phyloP scores from a whole-genome alignment of 179 eudicot species.

The Patellifolia procumbens region DNA sequence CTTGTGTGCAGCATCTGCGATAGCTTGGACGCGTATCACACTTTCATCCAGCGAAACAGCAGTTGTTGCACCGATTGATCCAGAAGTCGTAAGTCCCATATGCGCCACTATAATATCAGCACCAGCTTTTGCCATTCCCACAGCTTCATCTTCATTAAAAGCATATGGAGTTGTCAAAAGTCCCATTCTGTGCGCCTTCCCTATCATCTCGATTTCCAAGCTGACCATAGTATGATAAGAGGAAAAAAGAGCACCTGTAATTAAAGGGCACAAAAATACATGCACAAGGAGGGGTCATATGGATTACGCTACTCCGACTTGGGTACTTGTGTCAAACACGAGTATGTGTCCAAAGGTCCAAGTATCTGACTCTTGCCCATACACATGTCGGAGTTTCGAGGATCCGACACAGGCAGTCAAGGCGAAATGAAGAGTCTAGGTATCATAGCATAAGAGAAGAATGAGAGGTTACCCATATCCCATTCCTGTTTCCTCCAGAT shows the following conservation, averaged over 20 bases:
- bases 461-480: constrained; percentile 67
- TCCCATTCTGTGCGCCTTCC: constrained; percentile 83
- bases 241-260: neutral
- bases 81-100: constrained; percentile 97
- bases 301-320: neutral
- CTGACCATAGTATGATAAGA: constrained; percentile 36
- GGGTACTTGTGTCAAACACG: too few relatives aligned
- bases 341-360: too few relatives aligned
- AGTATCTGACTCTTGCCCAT: too few relatives aligned
- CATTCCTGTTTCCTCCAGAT: constrained; percentile 99
- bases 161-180: constrained; percentile 94
- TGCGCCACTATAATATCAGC: constrained; percentile 95
- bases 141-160: constrained; percentile 80
- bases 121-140: constrained; percentile 90
- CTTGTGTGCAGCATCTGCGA: constrained; percentile 87
- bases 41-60: constrained; percentile 77
- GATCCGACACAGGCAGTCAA: too few relatives aligned
- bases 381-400: too few relatives aligned
- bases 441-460: neutral
- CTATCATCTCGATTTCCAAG: constrained; percentile 89
- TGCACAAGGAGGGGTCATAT: neutral
- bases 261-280: neutral
- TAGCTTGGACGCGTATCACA: constrained; percentile 80
- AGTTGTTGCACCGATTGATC: constrained; percentile 94
- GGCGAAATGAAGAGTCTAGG: too few relatives aligned